Conservation (phyloP, 129 eudicot genomes). For the Mikania micrantha region DNA sequence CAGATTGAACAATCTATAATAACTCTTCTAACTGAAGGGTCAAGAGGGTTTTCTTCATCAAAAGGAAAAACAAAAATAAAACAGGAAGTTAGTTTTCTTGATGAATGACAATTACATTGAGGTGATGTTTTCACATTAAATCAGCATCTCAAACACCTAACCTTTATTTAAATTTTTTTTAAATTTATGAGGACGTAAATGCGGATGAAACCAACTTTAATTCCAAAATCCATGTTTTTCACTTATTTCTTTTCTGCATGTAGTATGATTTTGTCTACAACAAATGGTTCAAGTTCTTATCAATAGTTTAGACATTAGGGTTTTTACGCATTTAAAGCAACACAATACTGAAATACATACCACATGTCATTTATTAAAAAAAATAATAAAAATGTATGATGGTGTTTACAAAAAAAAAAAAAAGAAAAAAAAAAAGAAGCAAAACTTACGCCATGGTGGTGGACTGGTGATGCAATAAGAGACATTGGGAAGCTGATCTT, state of each 20-base stretch:
- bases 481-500: slow-evolving; percentile 77
- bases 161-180: too few relatives aligned
- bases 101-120: not conserved
- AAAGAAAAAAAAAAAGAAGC: too few relatives aligned
- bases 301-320: not conserved
- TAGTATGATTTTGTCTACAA: not conserved
- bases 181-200: too few relatives aligned
- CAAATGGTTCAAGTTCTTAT: too few relatives aligned
- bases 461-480: slow-evolving; percentile 82
- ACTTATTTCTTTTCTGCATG: not conserved
- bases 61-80: not conserved
- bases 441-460: slow-evolving; percentile 78
- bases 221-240: too few relatives aligned
- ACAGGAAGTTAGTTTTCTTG: not conserved
- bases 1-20: not conserved
- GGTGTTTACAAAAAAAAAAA: too few relatives aligned
- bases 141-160: not conserved
- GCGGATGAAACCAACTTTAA: too few relatives aligned
- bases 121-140: not conserved
- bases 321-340: not conserved
- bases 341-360: too few relatives aligned
- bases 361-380: not conserved
- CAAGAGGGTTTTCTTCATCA: slow-evolving; percentile 1
- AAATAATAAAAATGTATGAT: too few relatives aligned
- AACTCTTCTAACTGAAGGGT: not conserved